Evolutionary conservation across 1,139 yeast species (phyloP), one percentile per base, ranked within the genome.

Genomic region (Magnusiomyces magnusii): DNA sequence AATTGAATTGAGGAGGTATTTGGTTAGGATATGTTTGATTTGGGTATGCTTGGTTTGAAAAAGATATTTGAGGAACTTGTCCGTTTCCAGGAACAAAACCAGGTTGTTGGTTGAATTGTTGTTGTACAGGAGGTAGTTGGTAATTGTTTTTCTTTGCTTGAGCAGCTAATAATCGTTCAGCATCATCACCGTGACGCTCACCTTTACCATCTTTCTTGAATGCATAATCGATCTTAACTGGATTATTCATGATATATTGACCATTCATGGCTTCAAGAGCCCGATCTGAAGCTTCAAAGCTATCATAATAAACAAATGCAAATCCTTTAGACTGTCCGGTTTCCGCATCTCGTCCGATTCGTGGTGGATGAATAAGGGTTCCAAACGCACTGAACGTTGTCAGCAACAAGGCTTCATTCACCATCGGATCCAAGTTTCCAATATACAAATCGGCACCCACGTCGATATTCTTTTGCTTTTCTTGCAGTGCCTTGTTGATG

Each of bases 361-460:
- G 73, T 0, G 92, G 88, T 0, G 78, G 74, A 51, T 74, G 71
- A 2, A 79, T 72, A 34, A 91, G 71, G 0, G 76, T 75, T 0
- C 98, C 98, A 72, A 92, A 89, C 59, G 79, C 78, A 2, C 80
- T 74, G 68, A 92, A 89, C 0, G 95, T 82, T 17, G 80, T 82
- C 5, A 67, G 66, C 44, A 92, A 72, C 42, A 79, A 78, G 59
- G 78, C 75, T 58, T 82, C 86, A 67, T 87, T 95, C 0, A 86
- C 84, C 65, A 87, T 71, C 1, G 84, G 83, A 68, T 85, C 87
- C 58, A 92, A 74, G 65, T 87, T 86, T 34, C 87, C 89, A 15
- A 91, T 77, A 65, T 86, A 88, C 21, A 92, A 66, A 61, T 83
- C 84, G 3, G 97, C 96, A 0, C 95, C 92, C 15, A 86, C 82